Conservation (phyloP, 148 eudicot genomes). For the Camellia lanceoleosa region DNA sequence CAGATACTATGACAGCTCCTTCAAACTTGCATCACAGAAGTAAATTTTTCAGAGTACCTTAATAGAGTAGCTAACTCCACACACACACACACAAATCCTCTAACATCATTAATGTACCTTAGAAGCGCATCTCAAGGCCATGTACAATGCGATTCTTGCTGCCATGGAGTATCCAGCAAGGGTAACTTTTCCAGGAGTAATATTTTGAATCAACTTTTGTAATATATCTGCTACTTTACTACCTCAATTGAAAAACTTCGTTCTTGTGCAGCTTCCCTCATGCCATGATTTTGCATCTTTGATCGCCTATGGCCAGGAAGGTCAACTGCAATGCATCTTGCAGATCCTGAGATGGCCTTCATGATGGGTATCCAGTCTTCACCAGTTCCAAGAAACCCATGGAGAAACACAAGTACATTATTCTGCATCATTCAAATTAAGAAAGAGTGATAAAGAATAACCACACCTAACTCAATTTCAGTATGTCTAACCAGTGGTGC, state of each 20-base stretch:
- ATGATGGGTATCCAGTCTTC: slow-evolving; percentile 82
- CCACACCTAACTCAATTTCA: neutral
- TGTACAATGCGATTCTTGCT: slow-evolving; percentile 81
- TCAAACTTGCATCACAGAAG: slow-evolving; percentile 41
- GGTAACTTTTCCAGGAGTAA: slow-evolving; percentile 51
- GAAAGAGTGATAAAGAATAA: slow-evolving; percentile 1
- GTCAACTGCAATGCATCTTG: slow-evolving; percentile 81
- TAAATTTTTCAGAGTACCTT: neutral
- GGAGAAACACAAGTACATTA: slow-evolving; percentile 74
- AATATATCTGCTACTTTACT: slow-evolving; percentile 36
- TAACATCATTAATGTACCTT: slow-evolving; percentile 44
- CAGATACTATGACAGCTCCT: slow-evolving; percentile 79
- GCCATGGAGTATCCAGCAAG: slow-evolving; percentile 97
- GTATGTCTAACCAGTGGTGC: neutral
- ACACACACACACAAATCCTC: neutral
- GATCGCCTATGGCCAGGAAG: slow-evolving; percentile 96
- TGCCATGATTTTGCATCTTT: slow-evolving; percentile 34
- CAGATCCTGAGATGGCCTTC: slow-evolving; percentile 70
- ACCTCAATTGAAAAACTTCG: slow-evolving; percentile 55
- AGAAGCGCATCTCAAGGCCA: slow-evolving; percentile 56
- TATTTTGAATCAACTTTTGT: slow-evolving; percentile 40
- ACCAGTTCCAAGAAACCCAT: slow-evolving; percentile 90
- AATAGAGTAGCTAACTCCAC: neutral
- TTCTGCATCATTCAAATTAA: slow-evolving; percentile 43
- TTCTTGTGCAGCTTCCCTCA: slow-evolving; percentile 18